Percentiles rank a stretch among this genome's conserved stretches.
Conservation (phyloP, 805 yeast species). For the Candida sphagnicola region DNA sequence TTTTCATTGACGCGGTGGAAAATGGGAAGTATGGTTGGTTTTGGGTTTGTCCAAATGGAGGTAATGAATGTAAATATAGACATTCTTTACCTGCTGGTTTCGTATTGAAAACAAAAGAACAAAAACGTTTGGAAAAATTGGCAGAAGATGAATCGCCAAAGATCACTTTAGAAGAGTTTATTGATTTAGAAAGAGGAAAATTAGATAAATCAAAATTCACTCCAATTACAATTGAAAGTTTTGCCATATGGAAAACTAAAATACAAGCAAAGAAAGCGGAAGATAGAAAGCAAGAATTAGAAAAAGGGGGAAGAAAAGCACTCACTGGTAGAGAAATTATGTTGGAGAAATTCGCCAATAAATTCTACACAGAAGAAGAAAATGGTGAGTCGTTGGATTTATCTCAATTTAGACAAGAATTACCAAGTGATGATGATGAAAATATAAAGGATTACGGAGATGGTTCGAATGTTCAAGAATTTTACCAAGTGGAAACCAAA, state of each 20-base stretch:
- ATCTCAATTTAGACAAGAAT: slow-evolving; percentile 50
- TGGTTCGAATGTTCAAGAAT: slow-evolving; percentile 40
- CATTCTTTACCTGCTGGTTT: slow-evolving; percentile 97
- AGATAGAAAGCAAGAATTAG: slow-evolving; percentile 29
- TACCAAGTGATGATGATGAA: slow-evolving; percentile 46
- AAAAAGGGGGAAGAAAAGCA: slow-evolving; percentile 39
- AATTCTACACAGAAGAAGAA: slow-evolving; percentile 51
- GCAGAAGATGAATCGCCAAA: slow-evolving; percentile 83
- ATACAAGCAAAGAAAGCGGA: slow-evolving; percentile 56
- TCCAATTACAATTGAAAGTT: slow-evolving; percentile 80
- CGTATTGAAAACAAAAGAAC: slow-evolving; percentile 94
- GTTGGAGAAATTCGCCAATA: slow-evolving; percentile 54
- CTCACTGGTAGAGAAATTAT: slow-evolving; percentile 69
- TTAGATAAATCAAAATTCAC: slow-evolving; percentile 73
- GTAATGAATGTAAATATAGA: slow-evolving; percentile 86
- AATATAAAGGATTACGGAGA: slow-evolving; percentile 72
- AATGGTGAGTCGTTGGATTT: slow-evolving; percentile 54
- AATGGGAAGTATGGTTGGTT: slow-evolving; percentile 98
- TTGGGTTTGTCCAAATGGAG: slow-evolving; percentile 96
- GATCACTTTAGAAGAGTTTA: slow-evolving; percentile 91
- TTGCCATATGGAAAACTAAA: slow-evolving; percentile 76
- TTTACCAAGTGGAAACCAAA: slow-evolving; percentile 11
- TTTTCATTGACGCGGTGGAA: slow-evolving; percentile 94
- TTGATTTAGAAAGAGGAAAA: slow-evolving; percentile 87
- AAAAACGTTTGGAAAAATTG: slow-evolving; percentile 80